These are phyloP conservation scores for Phellinidium pouzarii DNA, from an alignment of 1,284 basidiomycete genomes.

Conservation along the genomic window DNA sequence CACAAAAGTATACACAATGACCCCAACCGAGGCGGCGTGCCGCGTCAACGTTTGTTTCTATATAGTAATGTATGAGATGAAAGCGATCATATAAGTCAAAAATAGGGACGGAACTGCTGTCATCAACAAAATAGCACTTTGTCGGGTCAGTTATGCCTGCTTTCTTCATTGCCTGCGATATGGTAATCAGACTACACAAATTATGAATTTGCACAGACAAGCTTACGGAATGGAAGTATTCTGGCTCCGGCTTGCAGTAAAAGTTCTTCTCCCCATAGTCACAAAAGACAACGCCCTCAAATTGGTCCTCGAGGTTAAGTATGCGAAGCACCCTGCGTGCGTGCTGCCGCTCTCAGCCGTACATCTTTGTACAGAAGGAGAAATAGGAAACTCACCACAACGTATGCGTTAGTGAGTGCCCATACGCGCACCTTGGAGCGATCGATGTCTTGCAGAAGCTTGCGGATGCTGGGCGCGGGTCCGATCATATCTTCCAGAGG, in stretches of 20 bases:
- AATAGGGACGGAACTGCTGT: conserved; percentile 39
- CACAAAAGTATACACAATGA: conserved; percentile 67
- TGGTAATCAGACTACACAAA: neutral
- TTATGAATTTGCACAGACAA: neutral
- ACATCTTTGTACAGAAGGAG: neutral
- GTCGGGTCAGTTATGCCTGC: conserved; percentile 55
- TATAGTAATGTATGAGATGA: neutral
- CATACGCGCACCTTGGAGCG: conserved; percentile 72
- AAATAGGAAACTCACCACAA: conserved; percentile 40
- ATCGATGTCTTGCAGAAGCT: conserved; percentile 75
- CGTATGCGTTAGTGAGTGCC: conserved; percentile 79
- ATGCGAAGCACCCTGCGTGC: conserved; percentile 76
- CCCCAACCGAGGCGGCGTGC: conserved; percentile 65
- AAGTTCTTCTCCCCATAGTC: conserved; percentile 70
- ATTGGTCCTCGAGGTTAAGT: conserved; percentile 63
- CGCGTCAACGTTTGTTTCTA: conserved; percentile 49
- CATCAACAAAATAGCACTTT: conserved; percentile 72
- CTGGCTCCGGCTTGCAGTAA: conserved; percentile 76
- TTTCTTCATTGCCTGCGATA: conserved; percentile 50
- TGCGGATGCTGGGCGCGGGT: conserved; percentile 55
- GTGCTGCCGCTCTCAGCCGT: conserved; percentile 43
- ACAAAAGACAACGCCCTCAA: conserved; percentile 80
- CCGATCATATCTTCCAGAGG: conserved; percentile 78
- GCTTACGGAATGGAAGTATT: conserved; percentile 37
- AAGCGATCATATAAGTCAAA: neutral